Conservation (phyloP, 2,329 filamentous ascomycete genomes). For the Pochonia chlamydosporia region DNA sequence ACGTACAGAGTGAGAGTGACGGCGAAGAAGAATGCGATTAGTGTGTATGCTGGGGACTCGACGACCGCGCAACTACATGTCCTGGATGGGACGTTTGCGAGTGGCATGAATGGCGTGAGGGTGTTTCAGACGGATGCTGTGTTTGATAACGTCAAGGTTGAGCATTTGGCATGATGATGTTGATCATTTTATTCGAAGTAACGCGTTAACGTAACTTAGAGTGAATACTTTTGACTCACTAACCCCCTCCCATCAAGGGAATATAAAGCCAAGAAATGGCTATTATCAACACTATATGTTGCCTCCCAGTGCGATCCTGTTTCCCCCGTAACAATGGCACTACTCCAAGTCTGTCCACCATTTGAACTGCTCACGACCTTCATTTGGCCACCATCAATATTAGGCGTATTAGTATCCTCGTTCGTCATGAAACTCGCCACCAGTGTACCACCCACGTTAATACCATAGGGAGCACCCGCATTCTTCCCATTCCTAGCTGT, state of each 20-base stretch:
- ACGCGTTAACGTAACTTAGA: too few species aligned
- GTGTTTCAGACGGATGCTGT: conserved; percentile 12
- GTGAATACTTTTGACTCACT: neutral
- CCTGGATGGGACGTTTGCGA: conserved; percentile 7
- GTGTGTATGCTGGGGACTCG: conserved; percentile 11
- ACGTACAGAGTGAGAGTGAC: conserved; percentile 9
- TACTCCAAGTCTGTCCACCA: conserved; percentile 20
- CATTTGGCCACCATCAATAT: conserved; percentile 13
- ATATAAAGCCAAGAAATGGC: conserved; percentile 21
- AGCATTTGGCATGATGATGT: conserved; percentile 6
- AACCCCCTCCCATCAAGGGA: conserved; percentile 12
- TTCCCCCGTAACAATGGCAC: conserved; percentile 18
- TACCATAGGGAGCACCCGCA: conserved; percentile 34
- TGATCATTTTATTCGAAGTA: too few species aligned
- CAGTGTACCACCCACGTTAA: conserved; percentile 34
- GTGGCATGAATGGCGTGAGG: conserved; percentile 14
- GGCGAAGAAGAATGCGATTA: conserved; percentile 10
- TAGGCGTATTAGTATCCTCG: conserved; percentile 27
- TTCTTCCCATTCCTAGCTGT: neutral
- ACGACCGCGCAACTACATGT: conserved; percentile 9
- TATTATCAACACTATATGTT: conserved; percentile 14
- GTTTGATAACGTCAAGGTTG: conserved; percentile 15
- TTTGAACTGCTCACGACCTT: conserved; percentile 24
- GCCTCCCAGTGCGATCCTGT: conserved; percentile 25
- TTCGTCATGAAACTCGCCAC: conserved; percentile 40